These are phyloP conservation scores for Trichoderma gracile DNA, from an alignment of 2,329 filamentous ascomycete genomes.

Conservation along the genomic window DNA sequence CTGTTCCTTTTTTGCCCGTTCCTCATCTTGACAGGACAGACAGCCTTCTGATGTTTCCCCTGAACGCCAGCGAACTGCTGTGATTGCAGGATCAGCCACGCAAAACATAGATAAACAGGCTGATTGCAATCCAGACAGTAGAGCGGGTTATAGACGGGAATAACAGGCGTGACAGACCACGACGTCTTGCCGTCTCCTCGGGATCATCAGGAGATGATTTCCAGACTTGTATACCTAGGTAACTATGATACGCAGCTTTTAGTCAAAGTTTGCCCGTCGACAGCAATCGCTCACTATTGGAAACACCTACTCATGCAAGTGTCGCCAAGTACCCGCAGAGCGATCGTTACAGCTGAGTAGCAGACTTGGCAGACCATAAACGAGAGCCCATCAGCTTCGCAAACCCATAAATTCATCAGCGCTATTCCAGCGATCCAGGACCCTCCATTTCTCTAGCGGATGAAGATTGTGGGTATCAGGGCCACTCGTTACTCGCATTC, in stretches of 20 bases:
- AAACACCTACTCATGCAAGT: not conserved
- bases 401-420: constrained; percentile 19
- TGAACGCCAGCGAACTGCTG: not conserved
- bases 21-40: not conserved
- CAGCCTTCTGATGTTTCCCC: not conserved
- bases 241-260: not conserved
- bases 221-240: no score
- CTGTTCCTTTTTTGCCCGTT: not conserved
- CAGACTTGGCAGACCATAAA: not conserved
- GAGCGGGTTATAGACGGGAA: no score
- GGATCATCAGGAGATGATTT: no score
- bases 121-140: no score
- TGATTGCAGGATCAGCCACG: no score
- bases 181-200: no score
- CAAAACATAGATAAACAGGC: no score
- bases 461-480: not conserved
- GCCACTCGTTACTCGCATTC: not conserved
- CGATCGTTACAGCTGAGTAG: constrained; percentile 2
- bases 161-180: no score
- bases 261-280: not conserved
- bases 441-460: not conserved
- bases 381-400: not conserved
- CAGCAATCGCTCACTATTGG: not conserved
- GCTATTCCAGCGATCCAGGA: not conserved
- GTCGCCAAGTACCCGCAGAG: not conserved